Evolutionary conservation across 495 filamentous ascomycete species (phyloP), one percentile per base, ranked within the genome.

Genomic region (Aspergillus biplanus): DNA sequence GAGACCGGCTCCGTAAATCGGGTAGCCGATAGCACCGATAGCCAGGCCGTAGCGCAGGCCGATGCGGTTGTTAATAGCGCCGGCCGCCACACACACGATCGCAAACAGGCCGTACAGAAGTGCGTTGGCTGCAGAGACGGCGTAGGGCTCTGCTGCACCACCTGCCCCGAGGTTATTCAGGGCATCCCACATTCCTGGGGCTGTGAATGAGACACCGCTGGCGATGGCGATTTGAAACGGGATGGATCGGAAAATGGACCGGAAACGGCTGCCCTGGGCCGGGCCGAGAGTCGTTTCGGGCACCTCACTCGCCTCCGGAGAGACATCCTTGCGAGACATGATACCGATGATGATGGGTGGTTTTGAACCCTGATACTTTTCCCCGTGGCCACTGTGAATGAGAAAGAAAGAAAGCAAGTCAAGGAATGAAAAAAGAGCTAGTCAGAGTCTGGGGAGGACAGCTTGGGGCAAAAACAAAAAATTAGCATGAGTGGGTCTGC

Each of bases 41-140:
- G 86, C 78, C 37, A 89, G 67, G 7, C 85, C 81, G 39, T 79
- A 82, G 55, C 85, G 85, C 63, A 89, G 83, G 33, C 86, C 86
- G 53, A 88, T 84, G 52, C 81, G 83, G 61, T 80, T 77, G 65
- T 75, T 75, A 61, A 75, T 73, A 44, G 72, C 72, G 49, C 72
- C 72, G 18, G 72, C 72, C 8, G 67, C 61, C 13, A 75, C 67
- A 65, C 72, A 75, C 2, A 75, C 72, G 37, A 75, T 62, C 0
- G 72, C 69, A 21, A 75, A 75, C 31, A 75, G 47, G 35, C 71
- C 72, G 33, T 75, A 75, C n/a, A 75, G 55, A 9, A 75, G 49
- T 5, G 72, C 72, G 21, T 75, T 75, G 7, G 72, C 72, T 2
- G 71, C 72, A 1, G 72, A 75, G 6, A 75, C 72, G 18, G 72